Base-by-base conservation (phyloP, 306 rosid genomes). In the Argentina anserina region DNA sequence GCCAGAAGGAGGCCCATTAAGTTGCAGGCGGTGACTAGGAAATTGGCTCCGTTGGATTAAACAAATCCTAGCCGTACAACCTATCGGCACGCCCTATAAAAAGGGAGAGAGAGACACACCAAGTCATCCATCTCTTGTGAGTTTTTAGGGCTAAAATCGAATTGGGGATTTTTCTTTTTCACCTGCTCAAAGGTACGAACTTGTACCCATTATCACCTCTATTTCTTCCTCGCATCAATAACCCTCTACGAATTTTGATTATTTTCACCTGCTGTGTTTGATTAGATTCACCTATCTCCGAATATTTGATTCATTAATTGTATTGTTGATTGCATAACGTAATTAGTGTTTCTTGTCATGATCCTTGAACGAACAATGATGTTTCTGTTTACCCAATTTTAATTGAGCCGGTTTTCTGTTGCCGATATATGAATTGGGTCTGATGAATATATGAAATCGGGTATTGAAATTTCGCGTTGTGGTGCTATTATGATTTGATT, bases 21-120 rank as follows among this genome's bases (percentile, higher is more conserved):
- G 3, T 33, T 2, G 36, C 36, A 33, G 47, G 47, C 47, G 18
- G 18, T 43, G 18, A 43, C 47, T 2, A 3, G 11, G 7, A 7
- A 36, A 52, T 26, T 71, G 67, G n/a, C n/a, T 56, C 75, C 76
- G 49, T 78, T 75, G 43, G 70, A 78, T 75, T 64, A 34, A 63
- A 18, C 36, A 8, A 0, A 79, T 78, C 81, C 17, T 80, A 72
- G 59, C 83, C 89, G 83, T 80, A 45, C 55, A 77, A 3, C 9
- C 11, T 15, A 70, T 68, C 69, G 78, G 79, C 40, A 23, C 64
- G 28, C 43, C 37, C 40, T 77, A 77, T 85, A 82, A 20, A 85
- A 63, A 9, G 4, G 45, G 53, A 46, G 28, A n/a, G 39, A 28
- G 63, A 58, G n/a, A 28, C 20, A 15, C 10, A n/a, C 18, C 2